Evolutionary conservation across 352 stramenopile species (phyloP), one percentile per base, ranked within the genome.

Genomic region (Phytophthora podocarpi): DNA sequence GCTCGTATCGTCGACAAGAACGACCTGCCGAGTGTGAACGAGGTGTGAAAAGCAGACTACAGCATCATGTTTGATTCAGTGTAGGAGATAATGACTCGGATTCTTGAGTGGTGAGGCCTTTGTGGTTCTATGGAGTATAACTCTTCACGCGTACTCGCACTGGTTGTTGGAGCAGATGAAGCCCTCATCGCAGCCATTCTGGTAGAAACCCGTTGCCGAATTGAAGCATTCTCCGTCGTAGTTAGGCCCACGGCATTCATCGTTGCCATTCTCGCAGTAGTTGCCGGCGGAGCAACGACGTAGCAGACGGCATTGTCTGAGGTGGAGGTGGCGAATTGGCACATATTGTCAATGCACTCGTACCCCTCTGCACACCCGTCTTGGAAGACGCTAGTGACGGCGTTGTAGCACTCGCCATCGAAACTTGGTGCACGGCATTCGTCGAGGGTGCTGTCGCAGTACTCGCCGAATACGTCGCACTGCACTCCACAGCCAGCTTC

Each of bases 1-100:
- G 82, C 82, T 20, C 70, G 72, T 27, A 63, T 89, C 51, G 78
- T 91, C 11, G 66, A 64, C 24, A 74, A 63, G 52, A 64, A 84
- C 23, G 67, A 76, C 32, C 50, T 76, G 13, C 67, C 67, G 10
- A 45, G 16, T 9, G 48, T 67, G 48, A 40, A 45, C 34, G 39
- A 50, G n/a, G n/a, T n/a, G n/a, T n/a, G n/a, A n/a, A n/a, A n/a
- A n/a, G n/a, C n/a, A n/a, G n/a, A n/a, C n/a, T n/a, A n/a, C n/a
- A n/a, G n/a, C n/a, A n/a, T n/a, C n/a, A n/a, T n/a, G n/a, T n/a
- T n/a, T n/a, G n/a, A n/a, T n/a, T n/a, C n/a, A n/a, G n/a, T n/a
- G n/a, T n/a, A n/a, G n/a, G n/a, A n/a, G n/a, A n/a, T n/a, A n/a
- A n/a, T n/a, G n/a, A n/a, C n/a, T n/a, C n/a, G n/a, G n/a, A n/a